Conservation (phyloP, 305 asterid species). For the Plantago lanceolata region DNA sequence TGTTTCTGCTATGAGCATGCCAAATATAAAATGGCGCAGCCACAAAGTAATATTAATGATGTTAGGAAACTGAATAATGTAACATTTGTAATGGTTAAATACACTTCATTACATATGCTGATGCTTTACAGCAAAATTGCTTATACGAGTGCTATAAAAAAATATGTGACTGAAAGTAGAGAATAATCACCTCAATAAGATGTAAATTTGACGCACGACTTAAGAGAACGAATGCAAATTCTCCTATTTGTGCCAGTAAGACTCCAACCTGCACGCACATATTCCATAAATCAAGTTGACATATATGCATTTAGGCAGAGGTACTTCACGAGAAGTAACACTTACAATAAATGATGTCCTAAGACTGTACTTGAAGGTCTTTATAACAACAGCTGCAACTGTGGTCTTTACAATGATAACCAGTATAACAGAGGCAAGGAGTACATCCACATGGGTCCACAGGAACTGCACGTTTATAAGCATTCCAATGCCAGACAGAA, state of each 20-base stretch:
- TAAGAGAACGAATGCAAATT: slow-evolving; percentile 91
- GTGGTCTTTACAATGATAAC: slow-evolving; percentile 82
- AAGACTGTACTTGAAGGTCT: slow-evolving; percentile 70
- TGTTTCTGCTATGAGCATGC: not conserved
- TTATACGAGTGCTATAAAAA: not conserved
- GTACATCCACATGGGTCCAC: slow-evolving; percentile 92
- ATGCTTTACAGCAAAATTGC: not conserved
- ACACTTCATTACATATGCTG: not conserved
- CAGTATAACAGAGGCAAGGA: slow-evolving; percentile 86
- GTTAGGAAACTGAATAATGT: not conserved
- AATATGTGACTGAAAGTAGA: too few relatives aligned
- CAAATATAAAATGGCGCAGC: not conserved
- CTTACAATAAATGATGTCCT: slow-evolving; percentile 73
- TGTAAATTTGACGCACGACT: slow-evolving; percentile 92
- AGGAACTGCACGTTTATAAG: slow-evolving; percentile 91
- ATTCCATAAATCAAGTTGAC: slow-evolving; percentile 22
- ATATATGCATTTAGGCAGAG: slow-evolving; percentile 6
- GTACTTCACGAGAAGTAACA: slow-evolving; percentile 21
- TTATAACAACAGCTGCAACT: slow-evolving; percentile 58
- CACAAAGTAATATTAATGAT: not conserved
- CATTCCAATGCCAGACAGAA: slow-evolving; percentile 96
- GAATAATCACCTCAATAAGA: slow-evolving; percentile 52
- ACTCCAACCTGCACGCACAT: slow-evolving; percentile 63
- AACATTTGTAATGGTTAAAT: too few relatives aligned
- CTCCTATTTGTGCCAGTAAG: slow-evolving; percentile 93